phyloP scores from a whole-genome alignment of 805 yeast species.

The Myxozyma neotropica region DNA sequence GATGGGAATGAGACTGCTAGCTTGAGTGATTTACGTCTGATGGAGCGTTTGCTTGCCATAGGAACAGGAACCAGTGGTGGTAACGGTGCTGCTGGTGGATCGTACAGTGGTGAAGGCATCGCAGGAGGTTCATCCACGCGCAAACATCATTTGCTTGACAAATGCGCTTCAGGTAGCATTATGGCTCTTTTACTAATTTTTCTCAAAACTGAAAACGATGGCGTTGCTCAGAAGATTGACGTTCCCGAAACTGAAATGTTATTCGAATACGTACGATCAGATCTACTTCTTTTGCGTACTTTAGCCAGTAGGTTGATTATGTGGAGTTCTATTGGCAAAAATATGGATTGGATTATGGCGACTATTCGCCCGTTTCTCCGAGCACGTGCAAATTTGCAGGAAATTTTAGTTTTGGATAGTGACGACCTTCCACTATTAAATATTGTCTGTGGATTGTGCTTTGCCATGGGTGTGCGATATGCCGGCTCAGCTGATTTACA shows the following conservation, averaged over 20 bases:
- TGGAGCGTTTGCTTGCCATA: constrained; percentile 59
- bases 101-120: constrained; percentile 19
- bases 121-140: constrained; percentile 59
- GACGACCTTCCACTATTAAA: constrained; percentile 66
- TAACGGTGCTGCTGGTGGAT: constrained; percentile 2
- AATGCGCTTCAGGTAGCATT: constrained; percentile 70
- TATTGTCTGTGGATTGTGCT: constrained; percentile 70
- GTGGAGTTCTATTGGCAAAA: constrained; percentile 65
- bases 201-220: constrained; percentile 61
- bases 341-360: constrained; percentile 57
- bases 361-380: constrained; percentile 57
- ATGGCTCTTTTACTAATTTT: constrained; percentile 75
- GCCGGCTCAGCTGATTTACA: constrained; percentile 66
- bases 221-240: constrained; percentile 62
- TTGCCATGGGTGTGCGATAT: constrained; percentile 72
- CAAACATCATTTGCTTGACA: constrained; percentile 58
- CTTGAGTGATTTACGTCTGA: constrained; percentile 62
- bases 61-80: constrained; percentile 49
- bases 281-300: constrained; percentile 65
- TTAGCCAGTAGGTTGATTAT: constrained; percentile 64
- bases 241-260: constrained; percentile 62
- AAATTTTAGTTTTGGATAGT: constrained; percentile 48
- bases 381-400: constrained; percentile 21
- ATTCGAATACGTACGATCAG: constrained; percentile 77
- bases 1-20: constrained; percentile 50